Evolutionary conservation across 1,284 basidiomycete species (phyloP).

Genomic region (Cerrena zonata): DNA sequence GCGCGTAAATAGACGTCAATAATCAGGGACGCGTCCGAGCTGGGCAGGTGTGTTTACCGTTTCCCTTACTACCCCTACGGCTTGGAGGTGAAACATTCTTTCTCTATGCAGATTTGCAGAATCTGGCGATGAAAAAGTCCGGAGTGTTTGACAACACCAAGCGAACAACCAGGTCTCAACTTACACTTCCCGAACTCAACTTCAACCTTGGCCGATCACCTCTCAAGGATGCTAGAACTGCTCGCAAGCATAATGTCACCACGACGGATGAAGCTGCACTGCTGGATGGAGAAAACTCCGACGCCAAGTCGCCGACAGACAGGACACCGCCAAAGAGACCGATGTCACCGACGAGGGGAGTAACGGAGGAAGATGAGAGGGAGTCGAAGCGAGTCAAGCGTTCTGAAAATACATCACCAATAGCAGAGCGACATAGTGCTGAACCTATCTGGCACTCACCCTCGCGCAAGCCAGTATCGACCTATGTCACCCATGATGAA

Average conservation of each 20-base stretch:
- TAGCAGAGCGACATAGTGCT: not conserved
- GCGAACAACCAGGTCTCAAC: constrained; percentile 15
- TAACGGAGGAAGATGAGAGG: not conserved
- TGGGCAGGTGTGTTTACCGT: too few species aligned
- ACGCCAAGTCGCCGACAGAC: constrained; percentile 2
- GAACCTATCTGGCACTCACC: not conserved
- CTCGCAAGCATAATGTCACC: constrained; percentile 5
- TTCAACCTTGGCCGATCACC: constrained; percentile 13
- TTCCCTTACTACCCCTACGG: too few species aligned
- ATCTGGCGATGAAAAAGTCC: not conserved
- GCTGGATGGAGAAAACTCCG: not conserved
- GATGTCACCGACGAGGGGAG: constrained; percentile 1
- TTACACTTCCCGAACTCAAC: constrained; percentile 14
- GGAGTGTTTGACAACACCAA: constrained; percentile 5
- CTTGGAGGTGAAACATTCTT: too few species aligned
- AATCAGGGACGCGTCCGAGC: not conserved
- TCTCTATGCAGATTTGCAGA: too few species aligned
- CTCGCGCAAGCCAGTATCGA: not conserved
- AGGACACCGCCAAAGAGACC: constrained; percentile 8
- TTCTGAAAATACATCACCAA: not conserved
- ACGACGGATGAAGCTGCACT: not conserved
- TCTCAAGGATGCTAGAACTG: constrained; percentile 15
- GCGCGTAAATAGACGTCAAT: not conserved
- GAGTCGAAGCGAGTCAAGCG: constrained; percentile 4
- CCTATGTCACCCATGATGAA: not conserved